A percentile compares a stretch with the other conserved stretches of the same genome.
Conservation (phyloP, 768 basidiomycete genomes). For the Russula virescens region DNA sequence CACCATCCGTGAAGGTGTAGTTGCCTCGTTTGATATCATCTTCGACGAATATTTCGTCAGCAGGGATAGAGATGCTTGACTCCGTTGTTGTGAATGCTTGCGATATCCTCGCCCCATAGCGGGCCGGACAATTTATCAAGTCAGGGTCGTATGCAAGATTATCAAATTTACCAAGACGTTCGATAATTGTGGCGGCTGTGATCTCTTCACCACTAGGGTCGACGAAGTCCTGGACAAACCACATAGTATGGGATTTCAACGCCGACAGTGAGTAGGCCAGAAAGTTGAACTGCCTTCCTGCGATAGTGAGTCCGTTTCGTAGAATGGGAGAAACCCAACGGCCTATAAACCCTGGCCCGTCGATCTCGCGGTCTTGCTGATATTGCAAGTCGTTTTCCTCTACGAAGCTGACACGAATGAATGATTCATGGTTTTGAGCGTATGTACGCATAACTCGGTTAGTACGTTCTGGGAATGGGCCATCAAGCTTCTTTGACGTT, state of each 20-base stretch:
- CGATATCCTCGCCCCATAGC: slow-evolving; percentile 66
- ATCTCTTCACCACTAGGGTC: slow-evolving; percentile 29
- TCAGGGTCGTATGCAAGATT: slow-evolving; percentile 39
- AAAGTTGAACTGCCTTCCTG: slow-evolving; percentile 51
- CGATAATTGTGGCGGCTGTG: slow-evolving; percentile 47
- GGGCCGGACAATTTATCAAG: slow-evolving; percentile 56
- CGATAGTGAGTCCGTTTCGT: slow-evolving; percentile 45
- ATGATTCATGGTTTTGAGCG: slow-evolving; percentile 42
- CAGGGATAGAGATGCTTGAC: slow-evolving; percentile 40
- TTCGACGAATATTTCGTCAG: slow-evolving; percentile 37
- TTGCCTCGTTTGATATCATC: slow-evolving; percentile 42
- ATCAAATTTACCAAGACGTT: slow-evolving; percentile 49
- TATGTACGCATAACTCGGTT: slow-evolving; percentile 58
- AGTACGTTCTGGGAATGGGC: slow-evolving; percentile 53
- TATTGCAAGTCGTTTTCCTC: slow-evolving; percentile 53
- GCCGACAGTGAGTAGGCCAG: slow-evolving; percentile 73
- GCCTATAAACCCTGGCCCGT: slow-evolving; percentile 46
- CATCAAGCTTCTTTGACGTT: slow-evolving; percentile 45
- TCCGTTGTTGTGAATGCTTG: slow-evolving; percentile 76
- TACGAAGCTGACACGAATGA: slow-evolving; percentile 57
- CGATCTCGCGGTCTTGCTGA: slow-evolving; percentile 51
- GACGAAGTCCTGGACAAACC: slow-evolving; percentile 59
- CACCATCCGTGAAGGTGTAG: slow-evolving; percentile 64
- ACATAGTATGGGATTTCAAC: slow-evolving; percentile 49
- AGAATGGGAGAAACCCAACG: slow-evolving; percentile 43